phyloP scores from a whole-genome alignment of 805 yeast species.

The Spathaspora sp. region DNA sequence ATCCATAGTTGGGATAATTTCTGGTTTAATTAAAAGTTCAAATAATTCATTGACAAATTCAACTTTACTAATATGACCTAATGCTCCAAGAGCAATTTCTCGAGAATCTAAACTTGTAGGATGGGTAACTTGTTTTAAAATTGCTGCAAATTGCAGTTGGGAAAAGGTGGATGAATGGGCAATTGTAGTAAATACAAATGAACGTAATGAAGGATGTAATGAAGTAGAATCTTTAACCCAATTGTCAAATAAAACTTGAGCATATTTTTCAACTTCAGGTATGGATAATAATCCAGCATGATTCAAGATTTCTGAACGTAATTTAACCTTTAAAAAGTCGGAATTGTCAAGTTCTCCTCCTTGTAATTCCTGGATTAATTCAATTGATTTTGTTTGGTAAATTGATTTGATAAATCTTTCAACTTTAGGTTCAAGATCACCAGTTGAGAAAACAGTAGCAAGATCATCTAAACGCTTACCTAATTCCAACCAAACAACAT shows the following conservation, averaged over 20 bases:
- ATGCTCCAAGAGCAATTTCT: conserved; percentile 54
- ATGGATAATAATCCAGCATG: conserved; percentile 38
- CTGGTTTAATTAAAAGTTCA: conserved; percentile 36
- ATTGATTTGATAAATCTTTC: conserved; percentile 21
- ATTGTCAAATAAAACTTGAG: conserved; percentile 25
- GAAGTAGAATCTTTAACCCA: conserved; percentile 16
- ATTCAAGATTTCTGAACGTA: conserved; percentile 37
- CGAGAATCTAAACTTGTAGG: conserved; percentile 57
- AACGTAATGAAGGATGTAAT: conserved; percentile 43
- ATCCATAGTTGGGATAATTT: conserved; percentile 55
- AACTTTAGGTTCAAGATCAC: conserved; percentile 21
- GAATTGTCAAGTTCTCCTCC: conserved; percentile 2
- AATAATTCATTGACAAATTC: conserved; percentile 37
- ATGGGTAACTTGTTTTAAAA: conserved; percentile 43
- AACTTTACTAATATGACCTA: conserved; percentile 43
- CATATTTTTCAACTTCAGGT: conserved; percentile 32
- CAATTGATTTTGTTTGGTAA: conserved; percentile 27
- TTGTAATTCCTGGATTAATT: conserved; percentile 18
- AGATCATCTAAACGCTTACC: conserved; percentile 36
- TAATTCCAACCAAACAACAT: conserved; percentile 55
- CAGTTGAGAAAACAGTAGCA: conserved; percentile 30
- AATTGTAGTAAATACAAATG: conserved; percentile 42
- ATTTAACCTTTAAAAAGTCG: conserved; percentile 26
- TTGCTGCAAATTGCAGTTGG: conserved; percentile 31
- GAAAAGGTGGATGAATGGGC: conserved; percentile 30